phyloP scores from a whole-genome alignment of 1,284 basidiomycete species.

The Nidula niveotomentosa region DNA sequence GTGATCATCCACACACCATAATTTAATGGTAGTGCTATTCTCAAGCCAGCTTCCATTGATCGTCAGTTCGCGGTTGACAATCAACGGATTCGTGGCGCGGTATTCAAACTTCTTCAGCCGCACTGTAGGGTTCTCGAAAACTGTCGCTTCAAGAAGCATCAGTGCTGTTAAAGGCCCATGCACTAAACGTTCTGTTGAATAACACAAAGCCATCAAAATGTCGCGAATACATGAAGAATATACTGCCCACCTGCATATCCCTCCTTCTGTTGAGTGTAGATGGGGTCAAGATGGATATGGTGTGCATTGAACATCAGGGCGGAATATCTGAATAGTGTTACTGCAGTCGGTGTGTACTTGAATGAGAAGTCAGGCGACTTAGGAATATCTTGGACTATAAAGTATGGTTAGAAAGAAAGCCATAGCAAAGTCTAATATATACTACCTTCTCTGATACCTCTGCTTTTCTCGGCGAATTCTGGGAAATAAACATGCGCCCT shows the following conservation, averaged over 20 bases:
- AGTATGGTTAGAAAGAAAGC: background rate
- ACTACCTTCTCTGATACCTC: slow-evolving; percentile 39
- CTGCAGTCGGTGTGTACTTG: slow-evolving; percentile 63
- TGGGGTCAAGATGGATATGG: slow-evolving; percentile 72
- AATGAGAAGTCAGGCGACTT: slow-evolving; percentile 55
- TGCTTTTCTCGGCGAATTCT: slow-evolving; percentile 17
- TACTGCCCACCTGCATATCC: slow-evolving; percentile 66
- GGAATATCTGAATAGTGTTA: slow-evolving; percentile 82
- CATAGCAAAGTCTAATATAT: background rate
- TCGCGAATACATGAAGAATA: background rate
- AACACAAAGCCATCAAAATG: slow-evolving; percentile 2
- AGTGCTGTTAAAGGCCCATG: slow-evolving; percentile 82
- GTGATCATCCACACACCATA: slow-evolving; percentile 60
- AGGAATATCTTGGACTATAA: slow-evolving; percentile 51
- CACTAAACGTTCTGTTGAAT: slow-evolving; percentile 65
- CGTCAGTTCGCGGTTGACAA: slow-evolving; percentile 59
- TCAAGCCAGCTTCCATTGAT: slow-evolving; percentile 51
- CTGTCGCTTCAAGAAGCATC: slow-evolving; percentile 68
- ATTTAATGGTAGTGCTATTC: slow-evolving; percentile 27
- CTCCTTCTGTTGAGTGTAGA: slow-evolving; percentile 67
- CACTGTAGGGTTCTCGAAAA: slow-evolving; percentile 42
- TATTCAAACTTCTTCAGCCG: slow-evolving; percentile 63
- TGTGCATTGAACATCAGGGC: slow-evolving; percentile 82
- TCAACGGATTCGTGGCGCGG: slow-evolving; percentile 72
- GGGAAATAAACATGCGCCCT: slow-evolving; percentile 76